phyloP scores from a whole-genome alignment of 352 stramenopile genomes.

The Pythium insidiosum region DNA sequence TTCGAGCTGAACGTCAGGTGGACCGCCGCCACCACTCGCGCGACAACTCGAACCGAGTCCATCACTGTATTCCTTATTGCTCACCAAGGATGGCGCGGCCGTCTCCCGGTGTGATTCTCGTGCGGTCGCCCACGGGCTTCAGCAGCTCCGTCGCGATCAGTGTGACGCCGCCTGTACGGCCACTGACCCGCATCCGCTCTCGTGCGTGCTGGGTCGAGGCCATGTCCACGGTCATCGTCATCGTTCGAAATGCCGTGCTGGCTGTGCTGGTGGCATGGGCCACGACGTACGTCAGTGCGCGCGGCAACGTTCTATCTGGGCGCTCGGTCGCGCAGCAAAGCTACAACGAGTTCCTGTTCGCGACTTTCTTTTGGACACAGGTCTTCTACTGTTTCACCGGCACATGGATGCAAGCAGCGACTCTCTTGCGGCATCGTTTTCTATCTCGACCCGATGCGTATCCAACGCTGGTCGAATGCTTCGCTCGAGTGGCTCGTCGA shows the following conservation, averaged over 20 bases:
- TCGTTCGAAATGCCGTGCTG: background rate
- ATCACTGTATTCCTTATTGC: no score
- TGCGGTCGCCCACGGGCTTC: no score
- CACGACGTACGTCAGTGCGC: background rate
- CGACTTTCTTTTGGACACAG: slow-evolving; percentile 20
- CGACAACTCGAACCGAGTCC: no score
- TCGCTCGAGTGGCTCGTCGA: background rate
- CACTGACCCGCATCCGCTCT: no score
- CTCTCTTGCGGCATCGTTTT: background rate
- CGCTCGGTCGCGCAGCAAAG: background rate
- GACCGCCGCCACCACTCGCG: no score
- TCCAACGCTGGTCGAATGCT: background rate
- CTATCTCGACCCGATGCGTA: no score
- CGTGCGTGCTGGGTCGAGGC: no score
- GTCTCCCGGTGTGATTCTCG: no score
- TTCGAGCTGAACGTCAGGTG: no score
- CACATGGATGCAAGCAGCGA: slow-evolving; percentile 5
- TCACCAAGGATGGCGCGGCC: no score
- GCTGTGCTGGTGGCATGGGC: background rate
- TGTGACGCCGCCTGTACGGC: no score
- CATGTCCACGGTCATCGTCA: background rate
- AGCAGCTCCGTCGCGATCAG: no score
- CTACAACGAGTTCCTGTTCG: slow-evolving; percentile 11
- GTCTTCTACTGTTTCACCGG: slow-evolving; percentile 15
- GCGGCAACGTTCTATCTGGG: background rate